A percentile compares a stretch with the other conserved stretches of the same genome.
phyloP scores from a whole-genome alignment of 257 asterid genomes.

The Solanum gracilifrons region DNA sequence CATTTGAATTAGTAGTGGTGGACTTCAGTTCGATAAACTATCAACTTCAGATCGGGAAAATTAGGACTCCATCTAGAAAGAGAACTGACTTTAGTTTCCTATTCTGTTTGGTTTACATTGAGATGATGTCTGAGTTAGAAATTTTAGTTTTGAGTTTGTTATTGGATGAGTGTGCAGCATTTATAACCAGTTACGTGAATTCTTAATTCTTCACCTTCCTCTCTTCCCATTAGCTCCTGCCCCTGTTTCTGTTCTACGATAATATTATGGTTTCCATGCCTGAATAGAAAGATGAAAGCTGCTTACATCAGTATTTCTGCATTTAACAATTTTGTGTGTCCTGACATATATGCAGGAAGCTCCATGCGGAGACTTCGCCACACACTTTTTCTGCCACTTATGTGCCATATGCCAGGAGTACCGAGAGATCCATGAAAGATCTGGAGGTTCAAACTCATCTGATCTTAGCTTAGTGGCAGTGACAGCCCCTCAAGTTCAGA shows the following conservation, averaged over 20 bases:
- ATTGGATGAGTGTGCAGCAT: neutral
- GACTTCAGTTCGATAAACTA: neutral
- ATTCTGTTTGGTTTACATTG: neutral
- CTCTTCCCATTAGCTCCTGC: neutral
- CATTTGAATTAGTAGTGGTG: neutral
- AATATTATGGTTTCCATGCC: neutral
- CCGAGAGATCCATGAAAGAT: slow-evolving; percentile 76
- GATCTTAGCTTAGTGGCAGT: slow-evolving; percentile 40
- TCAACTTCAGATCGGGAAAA: neutral
- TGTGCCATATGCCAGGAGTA: slow-evolving; percentile 92
- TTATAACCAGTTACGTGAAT: neutral
- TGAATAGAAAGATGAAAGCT: neutral
- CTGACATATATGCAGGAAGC: slow-evolving; percentile 50
- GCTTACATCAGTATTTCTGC: neutral
- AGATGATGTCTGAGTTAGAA: neutral
- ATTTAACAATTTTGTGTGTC: neutral
- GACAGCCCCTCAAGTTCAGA: slow-evolving; percentile 64
- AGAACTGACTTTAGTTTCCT: neutral
- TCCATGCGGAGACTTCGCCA: slow-evolving; percentile 79
- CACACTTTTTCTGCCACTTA: slow-evolving; percentile 83
- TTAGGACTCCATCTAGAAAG: neutral
- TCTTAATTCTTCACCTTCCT: neutral
- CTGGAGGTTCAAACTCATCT: slow-evolving; percentile 24
- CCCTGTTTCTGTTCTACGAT: neutral
- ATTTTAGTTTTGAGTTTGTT: neutral